These are phyloP conservation scores for Gracilariopsis chorda DNA, from an alignment of 23 red algal genomes.

Conservation along the genomic window DNA sequence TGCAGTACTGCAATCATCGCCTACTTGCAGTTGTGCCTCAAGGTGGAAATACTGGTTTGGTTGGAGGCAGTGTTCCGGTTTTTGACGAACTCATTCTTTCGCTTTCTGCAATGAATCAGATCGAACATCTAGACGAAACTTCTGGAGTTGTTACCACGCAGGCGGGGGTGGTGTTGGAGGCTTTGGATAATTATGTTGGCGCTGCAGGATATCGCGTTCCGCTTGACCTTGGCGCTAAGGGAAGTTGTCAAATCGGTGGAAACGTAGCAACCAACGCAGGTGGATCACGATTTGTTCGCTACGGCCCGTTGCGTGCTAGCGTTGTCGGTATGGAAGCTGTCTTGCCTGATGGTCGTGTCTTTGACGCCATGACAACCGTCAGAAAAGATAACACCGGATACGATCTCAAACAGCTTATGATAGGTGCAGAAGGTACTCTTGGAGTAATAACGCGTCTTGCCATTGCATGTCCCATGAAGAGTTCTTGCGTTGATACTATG, in stretches of 20 bases:
- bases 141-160: conserved; percentile 78
- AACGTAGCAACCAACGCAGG: conserved; percentile 98
- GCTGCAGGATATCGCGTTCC: conserved; percentile 88
- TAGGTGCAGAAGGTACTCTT: conserved; percentile 95
- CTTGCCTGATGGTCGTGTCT: conserved; percentile 76
- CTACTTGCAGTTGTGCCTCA: conserved; percentile 88
- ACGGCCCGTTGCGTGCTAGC: conserved; percentile 79
- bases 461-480: conserved; percentile 72
- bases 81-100: conserved; percentile 89
- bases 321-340: conserved; percentile 92
- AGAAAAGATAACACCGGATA: conserved; percentile 99
- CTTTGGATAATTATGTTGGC: conserved; percentile 65
- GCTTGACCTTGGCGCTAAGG: conserved; percentile 98
- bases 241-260: conserved; percentile 98
- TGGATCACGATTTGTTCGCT: conserved; percentile 87
- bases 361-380: conserved; percentile 60
- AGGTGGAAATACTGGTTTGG: conserved; percentile 97
- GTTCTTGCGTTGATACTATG: conserved; percentile 56
- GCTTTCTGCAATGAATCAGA: conserved; percentile 76
- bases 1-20: conserved; percentile 76
- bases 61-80: conserved; percentile 91
- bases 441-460: conserved; percentile 89
- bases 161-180: conserved; percentile 79
- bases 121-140: conserved; percentile 67
- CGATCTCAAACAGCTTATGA: conserved; percentile 90